Percentiles rank a stretch among this genome's conserved stretches.
Evolutionary conservation across 179 eudicot species (phyloP).

Genomic region (Dionaea muscipula): DNA sequence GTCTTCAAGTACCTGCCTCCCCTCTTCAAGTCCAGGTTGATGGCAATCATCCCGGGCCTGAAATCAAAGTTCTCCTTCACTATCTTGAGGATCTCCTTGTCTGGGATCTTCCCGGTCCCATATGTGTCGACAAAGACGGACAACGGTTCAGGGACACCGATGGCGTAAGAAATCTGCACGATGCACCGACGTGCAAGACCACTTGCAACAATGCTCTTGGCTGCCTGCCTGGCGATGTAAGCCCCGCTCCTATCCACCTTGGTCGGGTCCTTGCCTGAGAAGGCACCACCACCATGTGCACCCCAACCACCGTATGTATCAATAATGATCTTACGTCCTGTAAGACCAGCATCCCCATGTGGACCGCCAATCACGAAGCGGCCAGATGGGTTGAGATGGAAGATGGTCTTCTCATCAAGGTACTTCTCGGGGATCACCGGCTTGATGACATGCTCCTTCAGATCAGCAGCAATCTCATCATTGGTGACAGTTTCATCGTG

Average conservation of each 20-base stretch:
- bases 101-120: conserved; percentile 74
- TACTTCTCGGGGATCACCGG: conserved; percentile 29
- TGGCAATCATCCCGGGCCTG: conserved; percentile 82
- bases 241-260: conserved; percentile 90
- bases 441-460: conserved; percentile 31
- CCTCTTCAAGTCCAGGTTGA: conserved; percentile 57
- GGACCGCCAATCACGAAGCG: conserved; percentile 32
- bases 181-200: conserved; percentile 80
- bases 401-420: conserved; percentile 30
- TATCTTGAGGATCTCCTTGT: conserved; percentile 60
- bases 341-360: conserved; percentile 31
- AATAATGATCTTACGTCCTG: conserved; percentile 31
- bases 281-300: conserved; percentile 33
- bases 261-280: conserved; percentile 52
- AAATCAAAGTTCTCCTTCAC: conserved; percentile 77
- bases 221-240: conserved; percentile 76
- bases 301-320: conserved; percentile 35
- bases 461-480: conserved; percentile 29
- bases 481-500: conserved; percentile 31
- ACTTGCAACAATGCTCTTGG: conserved; percentile 74
- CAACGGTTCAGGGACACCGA: conserved; percentile 79
- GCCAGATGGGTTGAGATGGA: conserved; percentile 33
- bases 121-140: conserved; percentile 72
- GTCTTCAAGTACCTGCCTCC: conserved; percentile 43
- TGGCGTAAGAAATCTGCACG: conserved; percentile 75